These are phyloP conservation scores for Calonectria fujianensis DNA, from an alignment of 2,329 filamentous ascomycete species.

Conservation along the genomic window DNA sequence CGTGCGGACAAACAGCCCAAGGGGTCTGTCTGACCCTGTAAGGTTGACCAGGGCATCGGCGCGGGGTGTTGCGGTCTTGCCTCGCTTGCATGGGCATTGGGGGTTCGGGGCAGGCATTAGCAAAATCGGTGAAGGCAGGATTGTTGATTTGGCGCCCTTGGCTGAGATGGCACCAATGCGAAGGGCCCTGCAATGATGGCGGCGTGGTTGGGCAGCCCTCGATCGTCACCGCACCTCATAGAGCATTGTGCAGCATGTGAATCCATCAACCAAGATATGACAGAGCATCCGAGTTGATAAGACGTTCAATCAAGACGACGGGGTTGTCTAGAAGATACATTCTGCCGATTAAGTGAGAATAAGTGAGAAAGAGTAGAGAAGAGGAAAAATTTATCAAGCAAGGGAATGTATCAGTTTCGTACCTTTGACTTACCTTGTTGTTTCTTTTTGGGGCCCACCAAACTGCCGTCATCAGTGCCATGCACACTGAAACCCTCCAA, in stretches of 20 bases:
- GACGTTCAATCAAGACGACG: not conserved
- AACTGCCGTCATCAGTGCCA: not conserved
- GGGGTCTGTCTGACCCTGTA: constrained; percentile 22
- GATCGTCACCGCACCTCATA: not conserved
- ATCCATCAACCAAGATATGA: not conserved
- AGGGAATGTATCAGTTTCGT: not conserved
- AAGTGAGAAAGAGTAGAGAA: not conserved
- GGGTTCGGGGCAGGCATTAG: constrained; percentile 31
- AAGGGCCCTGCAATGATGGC: not conserved
- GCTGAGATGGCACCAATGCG: constrained; percentile 19
- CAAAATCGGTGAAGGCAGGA: constrained; percentile 37
- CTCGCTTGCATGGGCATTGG: constrained; percentile 38
- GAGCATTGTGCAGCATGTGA: not conserved
- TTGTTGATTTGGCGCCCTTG: constrained; percentile 24
- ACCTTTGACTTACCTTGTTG: not conserved
- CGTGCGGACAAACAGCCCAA: constrained; percentile 36
- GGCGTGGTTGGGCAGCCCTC: not conserved
- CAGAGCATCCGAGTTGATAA: no score
- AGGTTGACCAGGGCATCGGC: constrained; percentile 36
- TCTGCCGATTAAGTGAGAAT: not conserved
- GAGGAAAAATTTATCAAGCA: not conserved
- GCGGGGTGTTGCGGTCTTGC: constrained; percentile 17
- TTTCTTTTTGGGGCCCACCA: constrained; percentile 6
- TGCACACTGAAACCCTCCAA: constrained; percentile 8
- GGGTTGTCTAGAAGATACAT: not conserved